phyloP scores from a whole-genome alignment of 345 rosid genomes.

The Eucalyptus tenuipes region DNA sequence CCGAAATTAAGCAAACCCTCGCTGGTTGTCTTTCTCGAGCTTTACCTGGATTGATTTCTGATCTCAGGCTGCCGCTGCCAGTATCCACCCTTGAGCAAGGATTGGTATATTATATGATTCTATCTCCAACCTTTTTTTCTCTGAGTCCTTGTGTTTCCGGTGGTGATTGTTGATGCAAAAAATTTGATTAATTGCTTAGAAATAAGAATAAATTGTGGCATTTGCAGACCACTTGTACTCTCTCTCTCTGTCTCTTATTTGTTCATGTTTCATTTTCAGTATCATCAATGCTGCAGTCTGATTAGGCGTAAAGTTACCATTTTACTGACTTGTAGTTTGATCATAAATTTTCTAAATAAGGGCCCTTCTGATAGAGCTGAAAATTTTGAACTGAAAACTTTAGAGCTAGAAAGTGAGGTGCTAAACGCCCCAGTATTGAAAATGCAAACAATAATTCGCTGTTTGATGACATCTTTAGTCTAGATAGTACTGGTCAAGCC shows the following conservation, averaged over 20 bases:
- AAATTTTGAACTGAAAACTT: background rate
- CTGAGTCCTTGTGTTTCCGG: background rate
- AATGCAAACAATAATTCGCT: background rate
- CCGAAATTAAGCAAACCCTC: slow-evolving; percentile 75
- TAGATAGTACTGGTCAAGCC: background rate
- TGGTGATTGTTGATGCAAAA: background rate
- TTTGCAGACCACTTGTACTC: background rate
- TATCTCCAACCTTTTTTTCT: background rate
- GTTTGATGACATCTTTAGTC: background rate
- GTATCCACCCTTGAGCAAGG: slow-evolving; percentile 72
- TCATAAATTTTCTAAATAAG: background rate
- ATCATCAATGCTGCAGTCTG: background rate
- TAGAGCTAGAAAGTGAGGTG: background rate
- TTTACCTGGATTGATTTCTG: slow-evolving; percentile 57
- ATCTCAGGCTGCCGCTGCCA: slow-evolving; percentile 51
- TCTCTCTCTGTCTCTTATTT: background rate
- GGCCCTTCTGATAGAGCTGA: background rate
- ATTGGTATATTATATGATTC: slow-evolving; percentile 28
- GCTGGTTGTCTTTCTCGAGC: slow-evolving; percentile 75
- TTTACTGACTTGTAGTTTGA: background rate
- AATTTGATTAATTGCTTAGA: background rate
- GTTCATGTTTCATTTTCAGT: background rate
- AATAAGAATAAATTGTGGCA: background rate
- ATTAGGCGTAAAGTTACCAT: background rate
- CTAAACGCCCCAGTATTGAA: background rate